phyloP scores from a whole-genome alignment of 192 early-diverging fungal species.

The Linnemannia exigua region DNA sequence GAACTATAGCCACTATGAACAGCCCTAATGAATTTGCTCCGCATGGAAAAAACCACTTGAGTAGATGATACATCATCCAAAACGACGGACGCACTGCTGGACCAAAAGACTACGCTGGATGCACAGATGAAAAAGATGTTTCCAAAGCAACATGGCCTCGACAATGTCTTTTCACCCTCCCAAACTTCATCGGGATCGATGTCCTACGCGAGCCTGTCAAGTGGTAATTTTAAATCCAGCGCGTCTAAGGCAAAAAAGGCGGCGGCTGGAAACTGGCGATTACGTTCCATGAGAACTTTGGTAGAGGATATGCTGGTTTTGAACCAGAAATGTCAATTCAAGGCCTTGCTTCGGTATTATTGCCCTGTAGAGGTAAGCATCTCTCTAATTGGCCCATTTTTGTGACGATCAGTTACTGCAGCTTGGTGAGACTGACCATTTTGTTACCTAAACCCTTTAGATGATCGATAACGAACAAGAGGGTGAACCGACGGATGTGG shows the following conservation, averaged over 20 bases:
- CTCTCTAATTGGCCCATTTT: neutral
- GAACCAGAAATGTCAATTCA: constrained; percentile 58
- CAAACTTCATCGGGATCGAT: neutral
- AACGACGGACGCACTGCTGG: neutral
- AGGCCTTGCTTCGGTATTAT: constrained; percentile 56
- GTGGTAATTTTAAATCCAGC: neutral
- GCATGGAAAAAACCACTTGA: neutral
- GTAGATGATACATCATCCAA: neutral
- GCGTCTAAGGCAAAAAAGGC: neutral
- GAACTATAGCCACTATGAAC: too few relatives aligned
- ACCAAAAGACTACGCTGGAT: neutral
- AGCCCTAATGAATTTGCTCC: neutral
- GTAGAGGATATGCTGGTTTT: constrained; percentile 59
- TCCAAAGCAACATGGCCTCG: constrained; percentile 37
- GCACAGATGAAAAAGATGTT: constrained; percentile 27
- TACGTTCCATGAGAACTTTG: constrained; percentile 39
- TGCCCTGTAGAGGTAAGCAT: constrained; percentile 62
- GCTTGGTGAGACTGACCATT: neutral
- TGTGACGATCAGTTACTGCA: neutral
- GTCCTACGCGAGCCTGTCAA: neutral
- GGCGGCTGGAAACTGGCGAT: constrained; percentile 17
- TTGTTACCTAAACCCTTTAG: neutral
- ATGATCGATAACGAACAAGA: constrained; percentile 14
- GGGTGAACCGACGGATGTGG: constrained; percentile 4
- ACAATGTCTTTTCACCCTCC: constrained; percentile 1